Base-by-base conservation (phyloP, 2,329 filamentous ascomycete genomes). In the Chaetomium globosum region DNA sequence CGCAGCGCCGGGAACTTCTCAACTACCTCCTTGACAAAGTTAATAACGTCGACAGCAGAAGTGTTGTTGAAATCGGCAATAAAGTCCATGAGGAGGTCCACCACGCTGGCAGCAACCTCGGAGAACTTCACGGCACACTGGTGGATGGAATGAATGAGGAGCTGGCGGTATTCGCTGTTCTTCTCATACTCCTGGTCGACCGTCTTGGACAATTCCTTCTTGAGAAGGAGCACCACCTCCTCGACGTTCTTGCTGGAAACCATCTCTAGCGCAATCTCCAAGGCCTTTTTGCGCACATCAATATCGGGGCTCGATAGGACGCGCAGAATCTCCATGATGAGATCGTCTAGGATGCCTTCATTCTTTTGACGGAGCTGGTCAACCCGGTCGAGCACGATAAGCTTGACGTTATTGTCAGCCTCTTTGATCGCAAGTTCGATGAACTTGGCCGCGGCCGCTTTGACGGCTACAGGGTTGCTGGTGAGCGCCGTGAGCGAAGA, bases 121-220 rank as follows among this genome's bases (percentile, higher is more conserved):
- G 95, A 98, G 81, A 98, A 98, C 76, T 96, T 97, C 83, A 99
- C 98, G 72, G 95, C 95, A 77, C 95, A 98, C 77, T 96, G 93
- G 78, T 99, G 95, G 74, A 99, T 99, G 46, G 93, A 92, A 78
- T 97, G 93, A 71, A 99, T 98, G 67, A 99, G 85, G 9, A 99
- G 85, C 74, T 96, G 93, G 72, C 95, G 90, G 78, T 97, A 97
- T 78, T 97, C 93, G 75, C 87, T 88, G 79, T 96, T 97, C 87
- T 98, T 98, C 82, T 99, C 95, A 80, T 97, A 98, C 77, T 97
- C 93, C 78, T 98, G 93, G 74, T 99, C 93, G 52, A 98, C 92
- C 0, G 95, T 99, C 84, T 98, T 99, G 68, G 92, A 89, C 31
- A 99, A 86, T 76, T 99, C 95, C 78, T 99, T 99, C 83, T 99